A percentile compares a stretch with the other conserved stretches of the same genome.
These are phyloP conservation scores for Pistacia vera DNA, from an alignment of 345 rosid genomes.

Conservation along the genomic window DNA sequence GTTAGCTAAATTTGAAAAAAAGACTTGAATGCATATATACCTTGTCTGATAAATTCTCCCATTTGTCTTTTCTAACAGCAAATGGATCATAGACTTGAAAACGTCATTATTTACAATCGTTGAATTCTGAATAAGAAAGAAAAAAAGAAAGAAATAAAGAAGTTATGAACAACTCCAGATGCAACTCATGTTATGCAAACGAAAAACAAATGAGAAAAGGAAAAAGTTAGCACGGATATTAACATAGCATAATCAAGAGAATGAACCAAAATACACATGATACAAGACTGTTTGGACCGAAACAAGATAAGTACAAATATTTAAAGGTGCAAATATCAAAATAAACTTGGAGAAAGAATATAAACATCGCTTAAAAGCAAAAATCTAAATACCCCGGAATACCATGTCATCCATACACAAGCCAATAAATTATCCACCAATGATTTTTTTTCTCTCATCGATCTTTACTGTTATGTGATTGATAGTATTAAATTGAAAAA, in stretches of 20 bases:
- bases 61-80: conserved; percentile 69
- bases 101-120: conserved; percentile 70
- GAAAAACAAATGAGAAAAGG: background rate
- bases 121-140: conserved; percentile 43
- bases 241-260: background rate
- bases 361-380: background rate
- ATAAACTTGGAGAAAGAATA: background rate
- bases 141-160: background rate
- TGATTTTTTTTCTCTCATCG: too few species aligned
- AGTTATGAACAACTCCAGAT: background rate
- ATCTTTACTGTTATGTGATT: too few species aligned
- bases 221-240: background rate
- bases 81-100: conserved; percentile 68
- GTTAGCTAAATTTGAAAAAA: background rate
- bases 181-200: background rate
- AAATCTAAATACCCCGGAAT: background rate
- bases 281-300: background rate
- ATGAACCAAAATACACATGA: background rate
- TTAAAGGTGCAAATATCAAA: background rate
- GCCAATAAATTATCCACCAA: background rate
- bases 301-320: background rate
- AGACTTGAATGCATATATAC: background rate
- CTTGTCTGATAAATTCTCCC: conserved; percentile 18
- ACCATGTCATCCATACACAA: too few species aligned
- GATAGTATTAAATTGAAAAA: too few species aligned